Percentiles rank a stretch among this genome's conserved stretches.
These are phyloP conservation scores for Plasmopara viticola DNA, from an alignment of 352 stramenopile genomes.

Conservation along the genomic window DNA sequence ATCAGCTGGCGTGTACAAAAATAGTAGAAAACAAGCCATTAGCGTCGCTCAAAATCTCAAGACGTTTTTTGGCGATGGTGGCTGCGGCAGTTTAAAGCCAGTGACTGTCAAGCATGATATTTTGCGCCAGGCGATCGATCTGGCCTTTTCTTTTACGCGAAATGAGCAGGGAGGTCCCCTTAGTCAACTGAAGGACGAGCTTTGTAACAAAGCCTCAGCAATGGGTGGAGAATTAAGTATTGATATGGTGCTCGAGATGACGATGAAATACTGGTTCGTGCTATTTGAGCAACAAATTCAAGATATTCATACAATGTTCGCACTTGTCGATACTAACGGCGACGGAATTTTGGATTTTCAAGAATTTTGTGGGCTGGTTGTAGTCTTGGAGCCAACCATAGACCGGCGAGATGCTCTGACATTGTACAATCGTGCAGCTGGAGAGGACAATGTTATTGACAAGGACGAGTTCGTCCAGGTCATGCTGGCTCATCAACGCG, in stretches of 20 bases:
- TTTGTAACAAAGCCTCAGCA: no score
- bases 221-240: constrained; percentile 43
- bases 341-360: constrained; percentile 67
- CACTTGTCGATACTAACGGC: constrained; percentile 57
- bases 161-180: no score
- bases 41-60: constrained; percentile 67
- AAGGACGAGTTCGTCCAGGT: constrained; percentile 73
- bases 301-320: constrained; percentile 72
- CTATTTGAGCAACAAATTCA: constrained; percentile 73
- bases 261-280: constrained; percentile 74
- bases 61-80: constrained; percentile 58
- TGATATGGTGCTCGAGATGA: constrained; percentile 63
- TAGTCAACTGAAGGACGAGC: no score
- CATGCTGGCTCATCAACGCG: constrained; percentile 68
- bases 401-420: constrained; percentile 12
- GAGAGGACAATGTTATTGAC: constrained; percentile 73
- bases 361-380: constrained; percentile 66
- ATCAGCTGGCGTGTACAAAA: constrained; percentile 53
- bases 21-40: constrained; percentile 56
- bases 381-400: constrained; percentile 55
- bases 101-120: constrained; percentile 36
- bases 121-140: no score
- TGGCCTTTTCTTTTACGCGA: no score
- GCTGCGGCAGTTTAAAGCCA: constrained; percentile 47
- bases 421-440: constrained; percentile 59